Percentiles rank a stretch among this genome's conserved stretches.
Conservation (phyloP, 2,329 filamentous ascomycete species). For the Trichoderma cornu-damae region DNA sequence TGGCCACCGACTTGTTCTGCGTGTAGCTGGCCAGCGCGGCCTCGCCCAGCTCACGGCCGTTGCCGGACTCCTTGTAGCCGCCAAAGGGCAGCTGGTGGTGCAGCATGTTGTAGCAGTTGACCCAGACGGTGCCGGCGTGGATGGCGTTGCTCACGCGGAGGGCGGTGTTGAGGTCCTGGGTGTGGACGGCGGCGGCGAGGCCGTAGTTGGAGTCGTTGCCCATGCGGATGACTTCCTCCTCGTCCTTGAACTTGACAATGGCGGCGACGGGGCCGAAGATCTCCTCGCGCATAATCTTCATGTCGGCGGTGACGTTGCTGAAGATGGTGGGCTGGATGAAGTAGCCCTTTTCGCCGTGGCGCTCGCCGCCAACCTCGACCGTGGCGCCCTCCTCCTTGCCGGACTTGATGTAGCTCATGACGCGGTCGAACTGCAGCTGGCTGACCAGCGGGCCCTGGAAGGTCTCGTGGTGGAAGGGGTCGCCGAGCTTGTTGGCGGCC, state of each 20-base stretch:
- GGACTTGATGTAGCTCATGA: slow-evolving; percentile 75
- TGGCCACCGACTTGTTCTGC: slow-evolving; percentile 61
- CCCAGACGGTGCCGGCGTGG: slow-evolving; percentile 63
- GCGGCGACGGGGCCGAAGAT: slow-evolving; percentile 86
- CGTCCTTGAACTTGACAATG: slow-evolving; percentile 79
- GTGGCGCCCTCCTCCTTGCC: slow-evolving; percentile 56
- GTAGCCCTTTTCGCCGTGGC: slow-evolving; percentile 71
- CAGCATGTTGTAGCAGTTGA: slow-evolving; percentile 63
- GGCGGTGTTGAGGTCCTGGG: slow-evolving; percentile 74
- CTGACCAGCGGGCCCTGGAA: slow-evolving; percentile 89
- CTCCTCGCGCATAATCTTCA: slow-evolving; percentile 90
- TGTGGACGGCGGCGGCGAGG: slow-evolving; percentile 79
- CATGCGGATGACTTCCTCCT: slow-evolving; percentile 69
- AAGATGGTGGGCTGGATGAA: slow-evolving; percentile 93
- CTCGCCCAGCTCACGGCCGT: slow-evolving; percentile 71
- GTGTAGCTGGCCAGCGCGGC: slow-evolving; percentile 63
- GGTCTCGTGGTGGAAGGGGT: slow-evolving; percentile 72
- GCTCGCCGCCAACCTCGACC: slow-evolving; percentile 50
- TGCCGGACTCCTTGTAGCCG: slow-evolving; percentile 73
- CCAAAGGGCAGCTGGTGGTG: slow-evolving; percentile 64
- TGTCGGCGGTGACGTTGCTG: slow-evolving; percentile 70
- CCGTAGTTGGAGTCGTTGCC: slow-evolving; percentile 76
- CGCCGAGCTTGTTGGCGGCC: slow-evolving; percentile 69
- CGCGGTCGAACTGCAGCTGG: slow-evolving; percentile 79
- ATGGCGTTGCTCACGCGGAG: slow-evolving; percentile 72